Conservation (phyloP, 352 stramenopile genomes). For the Thalassiosira ordinaria region DNA sequence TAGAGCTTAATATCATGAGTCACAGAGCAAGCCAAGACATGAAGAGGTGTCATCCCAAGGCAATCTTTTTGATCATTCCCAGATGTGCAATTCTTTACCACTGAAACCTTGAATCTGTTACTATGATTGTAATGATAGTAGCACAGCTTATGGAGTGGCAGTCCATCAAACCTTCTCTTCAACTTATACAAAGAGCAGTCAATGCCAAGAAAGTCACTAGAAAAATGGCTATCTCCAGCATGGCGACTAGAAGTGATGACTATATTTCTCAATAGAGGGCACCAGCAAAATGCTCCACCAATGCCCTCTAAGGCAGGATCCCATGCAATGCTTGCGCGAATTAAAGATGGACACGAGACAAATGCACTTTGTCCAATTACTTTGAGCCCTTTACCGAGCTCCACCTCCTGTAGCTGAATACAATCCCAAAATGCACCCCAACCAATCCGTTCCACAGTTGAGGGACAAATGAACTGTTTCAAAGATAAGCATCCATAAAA, state of each 20-base stretch:
- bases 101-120: not conserved
- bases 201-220: not conserved
- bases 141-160: not conserved
- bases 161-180: not conserved
- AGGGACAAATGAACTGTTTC: not conserved
- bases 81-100: no score
- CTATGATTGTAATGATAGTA: conserved; percentile 10
- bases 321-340: no score
- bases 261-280: not conserved
- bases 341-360: not conserved
- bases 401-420: not conserved
- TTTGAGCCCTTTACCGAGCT: not conserved
- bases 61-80: conserved; percentile 7
- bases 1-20: conserved; percentile 16
- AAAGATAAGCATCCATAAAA: not conserved
- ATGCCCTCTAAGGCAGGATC: no score
- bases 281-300: no score
- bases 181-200: not conserved
- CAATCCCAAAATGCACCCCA: not conserved
- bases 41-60: conserved; percentile 42
- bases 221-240: not conserved
- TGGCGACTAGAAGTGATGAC: not conserved
- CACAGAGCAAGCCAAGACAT: conserved; percentile 38
- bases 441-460: not conserved
- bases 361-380: not conserved